These are phyloP conservation scores for Triglochin maritima DNA, from an alignment of 106 monocot genomes.

Conservation along the genomic window DNA sequence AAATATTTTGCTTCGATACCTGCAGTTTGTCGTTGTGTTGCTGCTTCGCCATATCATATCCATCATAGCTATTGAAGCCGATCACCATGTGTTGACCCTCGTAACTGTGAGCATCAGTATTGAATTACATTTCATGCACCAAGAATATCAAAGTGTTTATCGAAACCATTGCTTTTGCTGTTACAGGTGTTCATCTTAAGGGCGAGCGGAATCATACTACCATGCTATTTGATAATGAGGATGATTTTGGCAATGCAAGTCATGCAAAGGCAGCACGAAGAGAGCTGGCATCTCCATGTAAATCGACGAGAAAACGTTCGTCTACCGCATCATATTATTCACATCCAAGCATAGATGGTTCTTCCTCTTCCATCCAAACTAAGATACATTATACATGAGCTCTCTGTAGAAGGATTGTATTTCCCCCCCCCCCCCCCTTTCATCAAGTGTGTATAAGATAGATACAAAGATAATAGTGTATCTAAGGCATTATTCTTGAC, in stretches of 20 bases:
- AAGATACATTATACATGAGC: too few relatives aligned
- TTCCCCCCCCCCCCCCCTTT: too few relatives aligned
- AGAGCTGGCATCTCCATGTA: too few relatives aligned
- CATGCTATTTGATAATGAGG: conserved; percentile 15
- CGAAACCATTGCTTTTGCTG: background rate
- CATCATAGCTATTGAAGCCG: conserved; percentile 1
- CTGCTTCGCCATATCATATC: conserved; percentile 14
- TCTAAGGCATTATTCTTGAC: too few relatives aligned
- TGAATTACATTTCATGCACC: background rate
- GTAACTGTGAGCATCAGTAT: conserved; percentile 6
- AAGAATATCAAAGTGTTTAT: background rate
- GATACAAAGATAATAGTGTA: too few relatives aligned
- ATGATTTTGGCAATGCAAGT: conserved; percentile 3
- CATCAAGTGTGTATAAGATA: too few relatives aligned
- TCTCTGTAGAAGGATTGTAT: too few relatives aligned
- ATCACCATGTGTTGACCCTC: conserved; percentile 10
- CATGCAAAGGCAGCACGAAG: background rate
- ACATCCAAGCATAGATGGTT: too few relatives aligned
- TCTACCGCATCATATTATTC: too few relatives aligned
- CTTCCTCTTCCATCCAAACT: too few relatives aligned
- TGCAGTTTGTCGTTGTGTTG: conserved; percentile 12
- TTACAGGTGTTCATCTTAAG: conserved; percentile 15
- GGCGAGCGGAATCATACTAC: conserved; percentile 17
- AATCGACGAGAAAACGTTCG: too few relatives aligned
- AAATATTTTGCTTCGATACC: background rate